These are phyloP conservation scores for Clarireedia paspali DNA, from an alignment of 2,329 filamentous ascomycete genomes.

Conservation along the genomic window DNA sequence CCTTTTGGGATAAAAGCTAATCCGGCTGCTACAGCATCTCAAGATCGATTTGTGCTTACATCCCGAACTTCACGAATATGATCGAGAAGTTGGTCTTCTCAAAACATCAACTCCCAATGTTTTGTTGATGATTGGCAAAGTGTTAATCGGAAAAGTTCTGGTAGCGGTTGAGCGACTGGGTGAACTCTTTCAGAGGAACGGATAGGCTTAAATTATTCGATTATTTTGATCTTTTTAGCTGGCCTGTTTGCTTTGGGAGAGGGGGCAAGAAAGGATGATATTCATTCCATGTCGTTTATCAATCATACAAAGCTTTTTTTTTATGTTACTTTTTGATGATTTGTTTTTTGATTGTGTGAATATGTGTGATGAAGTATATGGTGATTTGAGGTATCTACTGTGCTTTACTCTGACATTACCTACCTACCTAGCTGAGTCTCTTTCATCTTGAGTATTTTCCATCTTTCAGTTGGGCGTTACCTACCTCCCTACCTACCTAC, in stretches of 20 bases:
- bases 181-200: conserved; percentile 24
- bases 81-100: conserved; percentile 26
- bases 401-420: no score
- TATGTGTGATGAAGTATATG: background rate
- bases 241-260: conserved; percentile 25
- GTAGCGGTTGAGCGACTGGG: conserved; percentile 28
- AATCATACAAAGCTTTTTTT: conserved; percentile 27
- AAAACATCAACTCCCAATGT: conserved; percentile 22
- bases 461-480: no score
- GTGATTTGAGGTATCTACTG: background rate
- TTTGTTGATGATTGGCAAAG: conserved; percentile 24
- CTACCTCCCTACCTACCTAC: no score
- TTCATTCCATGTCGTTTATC: conserved; percentile 23
- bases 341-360: background rate
- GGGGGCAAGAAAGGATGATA: conserved; percentile 16
- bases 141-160: conserved; percentile 31
- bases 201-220: conserved; percentile 12
- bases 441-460: no score
- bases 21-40: conserved; percentile 11
- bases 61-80: conserved; percentile 30
- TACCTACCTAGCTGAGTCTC: no score
- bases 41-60: conserved; percentile 24
- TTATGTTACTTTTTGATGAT: background rate
- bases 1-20: background rate
- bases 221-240: conserved; percentile 16